Conservation (phyloP, 2,329 filamentous ascomycete genomes). For the Mycocentrospora acerina region DNA sequence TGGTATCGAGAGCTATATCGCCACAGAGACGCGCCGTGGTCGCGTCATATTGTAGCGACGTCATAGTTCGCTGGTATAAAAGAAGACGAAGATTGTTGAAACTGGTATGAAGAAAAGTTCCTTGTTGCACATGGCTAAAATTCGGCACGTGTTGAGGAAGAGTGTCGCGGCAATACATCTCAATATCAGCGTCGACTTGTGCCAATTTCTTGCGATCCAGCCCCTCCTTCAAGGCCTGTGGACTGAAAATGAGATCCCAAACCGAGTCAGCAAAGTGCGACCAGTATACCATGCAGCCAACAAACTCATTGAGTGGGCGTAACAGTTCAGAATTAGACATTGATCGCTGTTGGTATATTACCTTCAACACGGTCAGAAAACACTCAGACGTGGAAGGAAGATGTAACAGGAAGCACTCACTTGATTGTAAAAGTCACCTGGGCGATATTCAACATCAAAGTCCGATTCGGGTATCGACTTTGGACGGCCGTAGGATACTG, state of each 20-base stretch:
- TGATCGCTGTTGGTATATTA: neutral
- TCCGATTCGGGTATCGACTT: slow-evolving; percentile 31
- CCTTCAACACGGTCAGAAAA: neutral
- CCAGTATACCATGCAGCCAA: slow-evolving; percentile 27
- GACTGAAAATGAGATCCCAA: slow-evolving; percentile 22
- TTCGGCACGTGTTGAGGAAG: too few relatives aligned
- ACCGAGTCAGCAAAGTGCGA: slow-evolving; percentile 24
- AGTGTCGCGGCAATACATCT: neutral
- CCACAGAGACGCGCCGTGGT: slow-evolving; percentile 13
- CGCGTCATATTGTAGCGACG: slow-evolving; percentile 24
- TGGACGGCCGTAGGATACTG: slow-evolving; percentile 33
- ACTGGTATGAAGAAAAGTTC: slow-evolving; percentile 16
- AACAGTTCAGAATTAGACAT: neutral
- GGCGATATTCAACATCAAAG: slow-evolving; percentile 24
- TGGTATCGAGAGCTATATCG: slow-evolving; percentile 16
- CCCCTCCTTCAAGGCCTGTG: slow-evolving; percentile 6
- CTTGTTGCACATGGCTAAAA: slow-evolving; percentile 5
- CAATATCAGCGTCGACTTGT: slow-evolving; percentile 9
- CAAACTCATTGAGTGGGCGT: slow-evolving; percentile 7
- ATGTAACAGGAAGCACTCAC: slow-evolving; percentile 11
- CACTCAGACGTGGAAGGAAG: neutral
- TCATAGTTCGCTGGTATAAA: slow-evolving; percentile 23
- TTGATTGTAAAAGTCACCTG: slow-evolving; percentile 16
- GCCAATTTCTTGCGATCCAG: slow-evolving; percentile 10
- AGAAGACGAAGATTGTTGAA: slow-evolving; percentile 28